Evolutionary conservation across 2,329 filamentous ascomycete genomes (phyloP).

Genomic region (Fusarium sp.): DNA sequence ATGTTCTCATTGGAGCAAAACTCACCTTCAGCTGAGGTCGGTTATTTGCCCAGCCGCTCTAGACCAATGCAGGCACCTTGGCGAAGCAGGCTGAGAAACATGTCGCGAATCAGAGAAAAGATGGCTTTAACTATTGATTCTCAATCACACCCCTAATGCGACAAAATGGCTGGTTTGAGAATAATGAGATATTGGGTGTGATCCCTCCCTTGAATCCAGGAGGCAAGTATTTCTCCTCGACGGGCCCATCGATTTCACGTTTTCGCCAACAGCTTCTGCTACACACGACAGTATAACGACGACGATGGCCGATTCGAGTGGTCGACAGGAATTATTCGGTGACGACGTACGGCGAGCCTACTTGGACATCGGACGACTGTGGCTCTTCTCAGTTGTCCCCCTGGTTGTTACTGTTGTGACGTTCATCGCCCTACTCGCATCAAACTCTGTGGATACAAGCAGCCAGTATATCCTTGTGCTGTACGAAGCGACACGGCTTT

Average conservation of each 20-base stretch:
- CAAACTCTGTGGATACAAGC: not conserved
- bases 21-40: not conserved
- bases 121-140: not conserved
- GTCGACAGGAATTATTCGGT: not conserved
- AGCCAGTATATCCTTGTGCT: not conserved
- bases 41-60: not conserved
- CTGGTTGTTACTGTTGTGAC: not conserved
- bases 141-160: not conserved
- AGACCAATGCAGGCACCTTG: not conserved
- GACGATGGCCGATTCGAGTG: not conserved
- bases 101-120: not conserved
- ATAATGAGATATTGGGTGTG: not conserved
- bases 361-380: not conserved
- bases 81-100: not conserved
- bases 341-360: not conserved
- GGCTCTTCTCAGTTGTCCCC: not conserved
- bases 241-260: not conserved
- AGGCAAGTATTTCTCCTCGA: not conserved
- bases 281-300: not conserved
- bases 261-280: not conserved
- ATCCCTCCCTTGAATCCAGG: not conserved
- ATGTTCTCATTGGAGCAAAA: not conserved
- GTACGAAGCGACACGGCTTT: not conserved
- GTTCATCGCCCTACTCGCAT: not conserved
- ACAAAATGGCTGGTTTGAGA: not conserved